A percentile compares a stretch with the other conserved stretches of the same genome.
Conservation (phyloP, 2,329 filamentous ascomycete species). For the Rhynchosporium secalis region DNA sequence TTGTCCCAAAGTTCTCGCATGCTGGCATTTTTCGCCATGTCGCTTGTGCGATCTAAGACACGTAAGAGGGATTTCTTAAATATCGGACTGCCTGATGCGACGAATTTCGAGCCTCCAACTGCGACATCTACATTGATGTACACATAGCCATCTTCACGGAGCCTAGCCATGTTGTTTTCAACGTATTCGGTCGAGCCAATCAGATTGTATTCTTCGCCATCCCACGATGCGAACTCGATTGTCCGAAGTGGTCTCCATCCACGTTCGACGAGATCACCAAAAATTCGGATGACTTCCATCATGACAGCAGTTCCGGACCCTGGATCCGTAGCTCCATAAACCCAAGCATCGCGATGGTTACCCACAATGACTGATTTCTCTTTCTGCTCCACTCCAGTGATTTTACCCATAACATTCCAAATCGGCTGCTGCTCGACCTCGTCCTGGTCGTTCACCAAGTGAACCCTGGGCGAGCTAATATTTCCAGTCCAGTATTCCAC, state of each 20-base stretch:
- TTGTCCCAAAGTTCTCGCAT: conserved; percentile 76
- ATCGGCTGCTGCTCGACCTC: conserved; percentile 80
- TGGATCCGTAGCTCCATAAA: conserved; percentile 82
- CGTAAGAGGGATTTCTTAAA: conserved; percentile 72
- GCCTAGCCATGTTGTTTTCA: conserved; percentile 72
- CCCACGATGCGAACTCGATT: conserved; percentile 97
- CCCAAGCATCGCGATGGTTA: conserved; percentile 92
- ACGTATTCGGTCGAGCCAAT: conserved; percentile 95
- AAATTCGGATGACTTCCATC: conserved; percentile 82
- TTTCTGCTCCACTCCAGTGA: conserved; percentile 79
- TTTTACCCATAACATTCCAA: conserved; percentile 86
- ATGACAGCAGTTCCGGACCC: conserved; percentile 88
- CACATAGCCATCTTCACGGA: conserved; percentile 74
- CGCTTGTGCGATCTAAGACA: conserved; percentile 71
- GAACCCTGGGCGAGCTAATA: conserved; percentile 70
- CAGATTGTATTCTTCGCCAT: conserved; percentile 88
- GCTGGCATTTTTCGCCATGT: conserved; percentile 71
- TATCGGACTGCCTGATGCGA: conserved; percentile 77
- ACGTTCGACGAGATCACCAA: conserved; percentile 72
- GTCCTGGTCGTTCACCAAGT: conserved; percentile 83
- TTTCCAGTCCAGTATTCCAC: conserved; percentile 88
- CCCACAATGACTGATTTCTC: conserved; percentile 86
- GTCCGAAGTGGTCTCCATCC: conserved; percentile 93
- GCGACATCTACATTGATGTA: conserved; percentile 92
- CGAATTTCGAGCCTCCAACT: conserved; percentile 72